Percentiles rank a stretch among this genome's conserved stretches.
Conservation (phyloP, 352 stramenopile species). For the Discostella stelligera region DNA sequence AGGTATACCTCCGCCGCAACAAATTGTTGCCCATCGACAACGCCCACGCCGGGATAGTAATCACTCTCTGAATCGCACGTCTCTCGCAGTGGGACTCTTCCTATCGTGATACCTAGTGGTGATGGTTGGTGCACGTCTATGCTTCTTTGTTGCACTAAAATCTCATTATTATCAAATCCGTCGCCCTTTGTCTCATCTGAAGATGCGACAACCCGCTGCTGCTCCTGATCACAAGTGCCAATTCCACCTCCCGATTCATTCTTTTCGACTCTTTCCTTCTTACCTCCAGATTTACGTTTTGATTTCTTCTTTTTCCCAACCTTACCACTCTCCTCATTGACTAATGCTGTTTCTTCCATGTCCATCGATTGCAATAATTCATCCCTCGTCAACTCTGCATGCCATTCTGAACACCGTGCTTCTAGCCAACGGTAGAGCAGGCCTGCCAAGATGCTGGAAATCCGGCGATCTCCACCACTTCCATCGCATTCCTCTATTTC, state of each 20-base stretch:
- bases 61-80: neutral
- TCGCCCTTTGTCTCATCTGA: neutral
- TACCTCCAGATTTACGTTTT: constrained; percentile 30
- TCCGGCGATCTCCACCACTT: constrained; percentile 41
- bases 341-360: constrained; percentile 11
- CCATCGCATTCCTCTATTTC: constrained; percentile 21
- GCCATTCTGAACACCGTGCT: constrained; percentile 71
- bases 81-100: neutral
- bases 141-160: too few species aligned
- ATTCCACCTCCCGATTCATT: neutral
- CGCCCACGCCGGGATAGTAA: constrained; percentile 14
- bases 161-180: too few species aligned
- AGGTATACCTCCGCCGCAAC: constrained; percentile 38
- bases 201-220: neutral
- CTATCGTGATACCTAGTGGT: neutral
- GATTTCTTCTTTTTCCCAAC: constrained; percentile 47
- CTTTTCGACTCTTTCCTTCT: constrained; percentile 17
- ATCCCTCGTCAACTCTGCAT: constrained; percentile 62
- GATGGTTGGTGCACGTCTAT: too few species aligned
- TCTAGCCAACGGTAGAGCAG: constrained; percentile 66
- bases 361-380: constrained; percentile 58
- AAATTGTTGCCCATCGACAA: constrained; percentile 26
- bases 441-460: constrained; percentile 53
- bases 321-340: constrained; percentile 19
- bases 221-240: neutral